phyloP scores from a whole-genome alignment of 371 early-diverging fungal genomes.

The Thermomucor indicae-seudaticae region DNA sequence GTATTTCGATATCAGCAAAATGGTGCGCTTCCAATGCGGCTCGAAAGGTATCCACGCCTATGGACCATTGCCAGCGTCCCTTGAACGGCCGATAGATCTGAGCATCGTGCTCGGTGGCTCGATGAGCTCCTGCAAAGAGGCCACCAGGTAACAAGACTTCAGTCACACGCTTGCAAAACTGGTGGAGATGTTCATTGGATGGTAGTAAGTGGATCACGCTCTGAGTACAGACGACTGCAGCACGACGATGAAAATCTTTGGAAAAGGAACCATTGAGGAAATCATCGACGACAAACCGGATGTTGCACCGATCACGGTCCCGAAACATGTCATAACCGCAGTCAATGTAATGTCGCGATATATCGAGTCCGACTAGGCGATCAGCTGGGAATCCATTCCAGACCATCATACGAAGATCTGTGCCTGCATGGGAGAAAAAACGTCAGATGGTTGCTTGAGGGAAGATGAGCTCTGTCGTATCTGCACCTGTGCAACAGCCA shows the following conservation, averaged over 20 bases:
- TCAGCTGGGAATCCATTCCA: slow-evolving; percentile 36
- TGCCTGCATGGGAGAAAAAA: slow-evolving; percentile 20
- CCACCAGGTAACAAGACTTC: slow-evolving; percentile 24
- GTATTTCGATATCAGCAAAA: slow-evolving; percentile 21
- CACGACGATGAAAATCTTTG: slow-evolving; percentile 3
- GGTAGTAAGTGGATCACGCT: slow-evolving; percentile 37
- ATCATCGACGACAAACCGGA: slow-evolving; percentile 23
- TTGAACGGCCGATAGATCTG: slow-evolving; percentile 11
- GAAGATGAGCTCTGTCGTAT: too few species aligned
- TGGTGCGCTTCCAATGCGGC: slow-evolving; percentile 10
- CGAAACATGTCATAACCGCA: slow-evolving; percentile 30
- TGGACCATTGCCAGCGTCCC: slow-evolving; percentile 18
- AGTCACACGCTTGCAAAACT: slow-evolving; percentile 14
- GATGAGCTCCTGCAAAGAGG: slow-evolving; percentile 32
- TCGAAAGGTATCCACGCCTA: slow-evolving; percentile 18
- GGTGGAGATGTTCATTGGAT: slow-evolving; percentile 6
- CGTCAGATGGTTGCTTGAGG: neutral
- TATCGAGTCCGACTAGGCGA: slow-evolving; percentile 30
- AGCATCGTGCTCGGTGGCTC: slow-evolving; percentile 15
- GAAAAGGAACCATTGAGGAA: slow-evolving; percentile 14
- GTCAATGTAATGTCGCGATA: slow-evolving; percentile 25
- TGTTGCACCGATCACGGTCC: slow-evolving; percentile 21
- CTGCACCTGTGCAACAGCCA: slow-evolving; percentile 47
- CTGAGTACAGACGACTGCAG: slow-evolving; percentile 24
- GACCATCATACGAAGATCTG: slow-evolving; percentile 33